Percentiles rank a stretch among this genome's conserved stretches.
phyloP scores from a whole-genome alignment of 345 rosid genomes.

The Bruguiera sexangula region DNA sequence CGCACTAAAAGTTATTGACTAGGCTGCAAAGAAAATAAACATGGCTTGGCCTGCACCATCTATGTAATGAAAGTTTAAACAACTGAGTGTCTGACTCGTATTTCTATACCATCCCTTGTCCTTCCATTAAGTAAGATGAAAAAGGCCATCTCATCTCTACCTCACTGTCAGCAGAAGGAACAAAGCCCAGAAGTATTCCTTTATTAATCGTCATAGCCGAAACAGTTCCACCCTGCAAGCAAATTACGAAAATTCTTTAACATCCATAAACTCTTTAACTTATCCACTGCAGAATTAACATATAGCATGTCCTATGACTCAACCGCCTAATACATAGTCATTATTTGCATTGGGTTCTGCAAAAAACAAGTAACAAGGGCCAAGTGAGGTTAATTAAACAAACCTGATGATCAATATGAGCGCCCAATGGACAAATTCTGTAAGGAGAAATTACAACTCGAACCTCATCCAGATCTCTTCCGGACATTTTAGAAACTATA shows the following conservation, averaged over 20 bases:
- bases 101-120: neutral
- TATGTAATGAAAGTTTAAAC: neutral
- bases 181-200: conserved; percentile 83
- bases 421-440: conserved; percentile 94
- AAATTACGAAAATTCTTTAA: neutral
- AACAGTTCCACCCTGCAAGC: conserved; percentile 76
- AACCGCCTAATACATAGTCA: no score
- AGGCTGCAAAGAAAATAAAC: no score
- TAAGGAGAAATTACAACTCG: conserved; percentile 78
- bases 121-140: neutral
- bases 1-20: no score
- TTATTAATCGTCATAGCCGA: conserved; percentile 86
- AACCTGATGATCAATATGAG: conserved; percentile 97
- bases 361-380: neutral
- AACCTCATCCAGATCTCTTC: conserved; percentile 50
- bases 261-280: neutral
- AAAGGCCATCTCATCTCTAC: conserved; percentile 30
- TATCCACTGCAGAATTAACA: no score
- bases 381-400: conserved; percentile 5
- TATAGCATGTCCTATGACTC: no score
- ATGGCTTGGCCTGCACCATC: no score
- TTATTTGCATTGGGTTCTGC: neutral
- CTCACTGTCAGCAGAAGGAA: conserved; percentile 63
- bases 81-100: neutral
- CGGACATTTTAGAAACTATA: conserved; percentile 55